Base-by-base conservation (phyloP, 1,284 basidiomycete genomes). In the Sporisorium reilianum region DNA sequence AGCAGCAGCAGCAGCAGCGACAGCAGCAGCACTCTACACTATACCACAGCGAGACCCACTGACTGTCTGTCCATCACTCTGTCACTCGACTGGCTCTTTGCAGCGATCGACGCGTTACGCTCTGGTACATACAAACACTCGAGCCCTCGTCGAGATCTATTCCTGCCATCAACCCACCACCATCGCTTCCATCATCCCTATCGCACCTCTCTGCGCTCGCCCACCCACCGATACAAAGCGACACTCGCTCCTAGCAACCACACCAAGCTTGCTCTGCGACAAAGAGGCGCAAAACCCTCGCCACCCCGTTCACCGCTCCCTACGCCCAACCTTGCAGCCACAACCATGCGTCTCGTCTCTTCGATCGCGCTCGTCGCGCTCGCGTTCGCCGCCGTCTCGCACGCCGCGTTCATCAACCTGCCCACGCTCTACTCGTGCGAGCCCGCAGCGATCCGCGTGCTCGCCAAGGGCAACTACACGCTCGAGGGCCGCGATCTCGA, bases 381-480 rank as follows among this genome's bases (percentile, higher is more conserved):
- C 1, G 44, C 38, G 25, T 18, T 53, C 5, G 50, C 50, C 0
- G 20, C 52, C 6, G 11, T 65, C 25, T 34, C 55, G 1, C 48
- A 22, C 5, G 52, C 52, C 3, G 57, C 60, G 1, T 22, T 25
- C 11, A 38, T 68, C 60, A 52, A 30, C 22, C 18, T 67, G 4
- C 69, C 69, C 7, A 26, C 59, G 25, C 60, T 73, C 42, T 60
- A 64, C 53, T 56, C 66, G 3, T 74, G 71, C 55, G 48, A 64
- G 32, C 65, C 71, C 6, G 71, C 71, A 16, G 16, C 48, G 9
- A 58, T 74, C 30, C 42, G 22, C 14, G 59, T 74, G 20, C 14
- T 23, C 16, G 50, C 71, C 6, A 26, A 22, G 18, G 71, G 71
- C 61, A 74, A 74, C 54, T 69, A 58, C 53, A 74, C 71, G 18